Evolutionary conservation across 1,284 basidiomycete genomes (phyloP), one percentile per base, ranked within the genome.

Genomic region (Ceratobasidium sp.): DNA sequence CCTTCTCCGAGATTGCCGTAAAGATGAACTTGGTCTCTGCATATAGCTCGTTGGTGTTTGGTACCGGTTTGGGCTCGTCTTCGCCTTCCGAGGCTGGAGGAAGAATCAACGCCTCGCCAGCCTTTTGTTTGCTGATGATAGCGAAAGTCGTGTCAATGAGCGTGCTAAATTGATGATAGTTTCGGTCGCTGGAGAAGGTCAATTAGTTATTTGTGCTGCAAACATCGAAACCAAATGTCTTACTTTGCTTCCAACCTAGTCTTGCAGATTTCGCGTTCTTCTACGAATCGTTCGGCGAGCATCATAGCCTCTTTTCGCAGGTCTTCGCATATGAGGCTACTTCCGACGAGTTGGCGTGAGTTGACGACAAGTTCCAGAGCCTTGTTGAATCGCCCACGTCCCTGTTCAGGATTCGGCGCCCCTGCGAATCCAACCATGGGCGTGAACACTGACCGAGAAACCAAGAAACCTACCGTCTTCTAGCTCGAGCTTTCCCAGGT

Each of bases 161-260:
- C 3, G 93, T 89, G 60, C 92, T 83, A 82, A 96, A 94, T 81
- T 95, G 94, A 16, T 94, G 86, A 94, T 94, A 96, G 81, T 96
- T 96, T 60, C 92, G 91, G 82, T 95, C 93, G 66, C 93, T 95
- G 78, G n/a, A 77, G 20, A 71, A 68, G 23, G 30, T 30, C 30
- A 20, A 10, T 12, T 16, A 41, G 60, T 68, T 54, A 18, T 76
- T 20, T 57, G 41, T 71, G 27, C 41, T 55, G 35, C 14, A 16
- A 18, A 27, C 16, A n/a, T 8, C 5, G 14, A 12, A 41, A 66
- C 44, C 16, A 35, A 27, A 14, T 14, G 35, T 44, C 78, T 64
- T 50, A 78, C 79, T 77, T 79, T 55, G 71, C 69, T 64, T 64
- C 68, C n/a, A 80, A 57, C 48, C 78, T 65, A 16, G 68, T 62